These are phyloP conservation scores for Maudiozyma barnettii DNA, from an alignment of 805 yeast species.

Conservation along the genomic window DNA sequence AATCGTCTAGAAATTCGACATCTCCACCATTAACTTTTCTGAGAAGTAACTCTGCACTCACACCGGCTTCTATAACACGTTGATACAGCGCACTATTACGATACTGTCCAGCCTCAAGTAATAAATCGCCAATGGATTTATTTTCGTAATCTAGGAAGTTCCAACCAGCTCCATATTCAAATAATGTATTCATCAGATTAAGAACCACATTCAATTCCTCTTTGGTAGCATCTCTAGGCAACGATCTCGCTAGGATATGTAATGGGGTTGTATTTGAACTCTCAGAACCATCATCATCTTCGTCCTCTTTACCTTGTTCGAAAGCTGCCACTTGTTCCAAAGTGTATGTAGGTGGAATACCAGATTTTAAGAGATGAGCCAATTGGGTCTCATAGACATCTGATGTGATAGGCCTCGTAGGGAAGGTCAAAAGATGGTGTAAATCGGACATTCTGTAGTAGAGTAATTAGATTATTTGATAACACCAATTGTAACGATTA, in stretches of 20 bases:
- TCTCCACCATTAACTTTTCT: slow-evolving; percentile 60
- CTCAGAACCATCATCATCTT: slow-evolving; percentile 28
- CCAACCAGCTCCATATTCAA: slow-evolving; percentile 92
- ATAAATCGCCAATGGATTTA: slow-evolving; percentile 79
- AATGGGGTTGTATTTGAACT: slow-evolving; percentile 65
- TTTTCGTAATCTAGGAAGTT: slow-evolving; percentile 59
- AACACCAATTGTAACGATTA: no score
- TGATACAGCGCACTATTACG: slow-evolving; percentile 36
- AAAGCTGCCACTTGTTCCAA: slow-evolving; percentile 62
- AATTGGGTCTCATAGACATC: slow-evolving; percentile 37
- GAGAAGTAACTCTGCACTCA: slow-evolving; percentile 74
- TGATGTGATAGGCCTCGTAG: slow-evolving; percentile 42
- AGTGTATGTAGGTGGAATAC: slow-evolving; percentile 78
- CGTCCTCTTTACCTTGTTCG: slow-evolving; percentile 31
- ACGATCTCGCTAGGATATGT: slow-evolving; percentile 53
- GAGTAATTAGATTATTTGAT: no score
- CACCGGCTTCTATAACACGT: slow-evolving; percentile 70
- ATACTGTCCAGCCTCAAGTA: slow-evolving; percentile 41
- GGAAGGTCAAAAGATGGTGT: slow-evolving; percentile 51
- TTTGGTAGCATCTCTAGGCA: slow-evolving; percentile 29
- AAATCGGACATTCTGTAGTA: slow-evolving; percentile 49
- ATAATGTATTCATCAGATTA: slow-evolving; percentile 52
- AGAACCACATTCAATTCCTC: slow-evolving; percentile 39
- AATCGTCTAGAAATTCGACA: slow-evolving; percentile 46
- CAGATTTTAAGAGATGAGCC: slow-evolving; percentile 41